phyloP scores from a whole-genome alignment of 768 basidiomycete species.

The Suillus luteus region DNA sequence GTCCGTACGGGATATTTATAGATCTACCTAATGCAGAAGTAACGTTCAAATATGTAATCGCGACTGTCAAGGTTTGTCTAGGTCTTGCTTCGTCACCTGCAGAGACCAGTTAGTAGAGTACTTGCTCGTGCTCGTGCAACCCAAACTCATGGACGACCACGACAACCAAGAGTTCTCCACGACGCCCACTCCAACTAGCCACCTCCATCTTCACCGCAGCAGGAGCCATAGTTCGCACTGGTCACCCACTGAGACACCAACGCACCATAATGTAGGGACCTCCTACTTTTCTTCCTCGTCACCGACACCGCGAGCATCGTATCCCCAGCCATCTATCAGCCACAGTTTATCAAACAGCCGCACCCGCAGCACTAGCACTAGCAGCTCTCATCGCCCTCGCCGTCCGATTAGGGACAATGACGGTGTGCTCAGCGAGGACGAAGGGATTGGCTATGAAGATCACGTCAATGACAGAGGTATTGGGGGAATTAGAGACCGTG shows the following conservation, averaged over 20 bases:
- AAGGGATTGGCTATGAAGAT: conserved; percentile 38
- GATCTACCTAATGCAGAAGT: conserved; percentile 3
- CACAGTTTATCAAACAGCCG: conserved; percentile 52
- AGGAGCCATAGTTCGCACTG: conserved; percentile 59
- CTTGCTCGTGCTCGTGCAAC: background rate
- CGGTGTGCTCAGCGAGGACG: conserved; percentile 51
- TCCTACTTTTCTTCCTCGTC: conserved; percentile 59
- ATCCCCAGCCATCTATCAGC: conserved; percentile 44
- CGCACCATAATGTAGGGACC: conserved; percentile 68
- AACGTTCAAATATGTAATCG: background rate
- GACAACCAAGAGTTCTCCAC: conserved; percentile 37
- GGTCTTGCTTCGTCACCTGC: background rate
- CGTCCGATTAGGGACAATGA: conserved; percentile 50
- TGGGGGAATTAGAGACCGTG: conserved; percentile 32
- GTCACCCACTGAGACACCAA: conserved; percentile 58
- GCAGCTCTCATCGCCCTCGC: conserved; percentile 54
- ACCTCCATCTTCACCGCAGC: conserved; percentile 40
- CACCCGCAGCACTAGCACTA: conserved; percentile 62
- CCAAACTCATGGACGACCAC: conserved; percentile 33
- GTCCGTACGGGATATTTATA: background rate
- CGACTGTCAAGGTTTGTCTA: background rate
- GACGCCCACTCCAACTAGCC: conserved; percentile 46
- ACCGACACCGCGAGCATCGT: conserved; percentile 47
- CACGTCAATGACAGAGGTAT: conserved; percentile 33
- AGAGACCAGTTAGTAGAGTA: background rate